Base-by-base conservation (phyloP, 257 asterid genomes). In the Anisodus tanguticus region DNA sequence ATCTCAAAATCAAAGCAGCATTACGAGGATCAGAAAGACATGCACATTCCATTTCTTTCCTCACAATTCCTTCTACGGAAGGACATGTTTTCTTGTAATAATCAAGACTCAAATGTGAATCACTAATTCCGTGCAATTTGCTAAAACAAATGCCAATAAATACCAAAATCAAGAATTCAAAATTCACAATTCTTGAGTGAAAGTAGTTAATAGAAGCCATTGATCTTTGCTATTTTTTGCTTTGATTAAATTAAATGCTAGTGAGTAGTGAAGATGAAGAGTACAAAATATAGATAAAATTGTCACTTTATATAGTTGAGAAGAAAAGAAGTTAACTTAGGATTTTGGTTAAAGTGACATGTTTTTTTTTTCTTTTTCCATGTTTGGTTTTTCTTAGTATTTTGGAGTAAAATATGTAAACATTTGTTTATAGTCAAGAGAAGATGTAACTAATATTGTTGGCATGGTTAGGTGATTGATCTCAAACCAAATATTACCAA, bases 1-100 rank as follows among this genome's bases (percentile, higher is more conserved):
- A 76, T 9, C 97, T 87, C 53, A 94, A 84, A 22, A 94, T 91
- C 91, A 91, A 86, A 81, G 99, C 98, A 11, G 97, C 99, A 77
- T 95, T 91, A 13, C 97, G 96, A 9, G 99, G 97, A 91, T 95
- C 92, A 82, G 98, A 91, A 9, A 94, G 91, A 55, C 93, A 98
- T 9, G 93, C 94, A 37, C 99, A 95, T 64, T 95, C 97, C 98
- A 93, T 94, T 87, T 94, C 99, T 81, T 87, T 95, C 89, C 92
- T 85, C 6, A 95, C 91, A 3, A 91, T 81, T 39, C 92, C 97
- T 9, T 90, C 90, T 45, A 90, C 90, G 6, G 86, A 83, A 1
- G 97, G 99, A 82, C 98, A 95, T 5, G 92, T 89, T 6, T 92
- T 83, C 59, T 90, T 88, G 84, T 95, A 95, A 88, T 92, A 95